Percentiles rank a stretch among this genome's conserved stretches.
Conservation (phyloP, 257 asterid species). For the Solanum neorickii region DNA sequence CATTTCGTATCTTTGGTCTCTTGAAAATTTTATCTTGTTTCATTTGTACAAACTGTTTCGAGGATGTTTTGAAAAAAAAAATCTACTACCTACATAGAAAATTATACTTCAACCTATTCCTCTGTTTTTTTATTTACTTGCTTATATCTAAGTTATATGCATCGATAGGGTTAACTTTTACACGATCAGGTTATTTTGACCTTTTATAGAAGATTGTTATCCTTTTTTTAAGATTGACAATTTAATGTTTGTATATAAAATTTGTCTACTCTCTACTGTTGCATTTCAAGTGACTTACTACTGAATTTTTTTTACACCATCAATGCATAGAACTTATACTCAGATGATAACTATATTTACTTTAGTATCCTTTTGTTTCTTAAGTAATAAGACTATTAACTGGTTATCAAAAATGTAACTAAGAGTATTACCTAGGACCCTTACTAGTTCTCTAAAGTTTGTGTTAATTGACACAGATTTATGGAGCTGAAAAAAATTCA, state of each 20-base stretch:
- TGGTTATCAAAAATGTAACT: not conserved
- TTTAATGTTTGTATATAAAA: not conserved
- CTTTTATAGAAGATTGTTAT: not conserved
- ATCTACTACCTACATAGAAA: not conserved
- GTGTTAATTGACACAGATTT: constrained; percentile 35
- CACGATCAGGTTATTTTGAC: not conserved
- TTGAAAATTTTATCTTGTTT: not conserved
- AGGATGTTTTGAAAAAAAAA: not conserved
- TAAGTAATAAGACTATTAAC: not conserved
- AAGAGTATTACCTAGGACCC: not conserved
- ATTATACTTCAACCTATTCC: not conserved
- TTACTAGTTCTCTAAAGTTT: not conserved
- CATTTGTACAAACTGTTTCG: not conserved
- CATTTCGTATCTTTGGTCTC: not conserved
- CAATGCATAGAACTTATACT: not conserved
- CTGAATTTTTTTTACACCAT: not conserved
- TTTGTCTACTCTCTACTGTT: not conserved
- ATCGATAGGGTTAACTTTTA: not conserved
- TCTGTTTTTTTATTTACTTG: not conserved
- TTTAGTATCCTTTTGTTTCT: not conserved
- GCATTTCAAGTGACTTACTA: not conserved
- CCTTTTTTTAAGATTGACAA: not conserved
- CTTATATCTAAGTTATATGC: not conserved
- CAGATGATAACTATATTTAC: not conserved
- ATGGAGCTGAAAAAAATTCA: constrained; percentile 62